Percentiles rank a stretch among this genome's conserved stretches.
phyloP scores from a whole-genome alignment of 768 basidiomycete species.

The Termitomyces sp. region DNA sequence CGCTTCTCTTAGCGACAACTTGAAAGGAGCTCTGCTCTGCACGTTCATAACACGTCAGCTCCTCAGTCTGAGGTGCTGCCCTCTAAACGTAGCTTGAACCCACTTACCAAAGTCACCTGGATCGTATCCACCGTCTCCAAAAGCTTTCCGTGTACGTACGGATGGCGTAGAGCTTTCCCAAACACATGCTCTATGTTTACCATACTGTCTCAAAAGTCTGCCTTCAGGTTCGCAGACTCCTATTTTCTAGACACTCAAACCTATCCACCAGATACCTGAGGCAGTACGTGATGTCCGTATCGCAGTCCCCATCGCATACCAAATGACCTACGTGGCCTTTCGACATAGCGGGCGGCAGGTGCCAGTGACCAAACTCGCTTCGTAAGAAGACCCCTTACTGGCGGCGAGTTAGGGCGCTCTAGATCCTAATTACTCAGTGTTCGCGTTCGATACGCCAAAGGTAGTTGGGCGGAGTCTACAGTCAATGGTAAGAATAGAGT shows the following conservation, averaged over 20 bases:
- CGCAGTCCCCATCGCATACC: background rate
- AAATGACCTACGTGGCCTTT: background rate
- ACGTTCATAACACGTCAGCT: background rate
- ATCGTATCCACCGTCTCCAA: background rate
- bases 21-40: background rate
- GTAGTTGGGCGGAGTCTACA: background rate
- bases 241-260: background rate
- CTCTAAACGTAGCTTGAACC: background rate
- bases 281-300: background rate
- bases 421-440: background rate
- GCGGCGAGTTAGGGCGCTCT: background rate
- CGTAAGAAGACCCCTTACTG: background rate
- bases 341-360: background rate
- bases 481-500: background rate
- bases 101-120: background rate
- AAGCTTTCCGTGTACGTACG: constrained; percentile 1
- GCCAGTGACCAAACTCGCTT: background rate
- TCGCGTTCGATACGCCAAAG: background rate
- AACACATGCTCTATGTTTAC: background rate
- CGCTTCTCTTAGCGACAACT: background rate
- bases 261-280: background rate
- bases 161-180: background rate
- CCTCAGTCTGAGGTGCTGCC: background rate
- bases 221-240: background rate
- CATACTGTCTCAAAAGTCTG: background rate